These are phyloP conservation scores for Fomitopsis pinicola DNA, from an alignment of 1,284 basidiomycete species.

Conservation along the genomic window DNA sequence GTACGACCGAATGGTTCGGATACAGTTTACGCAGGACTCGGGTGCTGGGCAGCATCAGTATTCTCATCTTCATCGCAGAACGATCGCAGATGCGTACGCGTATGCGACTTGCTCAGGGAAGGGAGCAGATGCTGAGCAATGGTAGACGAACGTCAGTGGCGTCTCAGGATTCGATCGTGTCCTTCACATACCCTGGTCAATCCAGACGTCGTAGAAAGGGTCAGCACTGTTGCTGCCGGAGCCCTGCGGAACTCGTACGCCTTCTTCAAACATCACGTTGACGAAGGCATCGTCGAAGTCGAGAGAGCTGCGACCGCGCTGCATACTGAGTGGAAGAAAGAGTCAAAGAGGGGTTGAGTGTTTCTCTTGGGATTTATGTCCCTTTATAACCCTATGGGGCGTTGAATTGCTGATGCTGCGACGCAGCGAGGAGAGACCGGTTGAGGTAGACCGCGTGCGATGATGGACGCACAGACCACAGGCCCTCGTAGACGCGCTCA, in stretches of 20 bases:
- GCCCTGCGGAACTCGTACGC: conserved; percentile 9
- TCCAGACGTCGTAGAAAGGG: conserved; percentile 44
- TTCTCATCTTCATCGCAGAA: not conserved
- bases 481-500: no score
- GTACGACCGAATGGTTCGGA: conserved; percentile 56
- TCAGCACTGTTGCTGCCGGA: conserved; percentile 16
- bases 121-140: conserved; percentile 43
- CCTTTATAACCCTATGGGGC: not conserved
- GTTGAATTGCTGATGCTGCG: not conserved
- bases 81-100: conserved; percentile 33
- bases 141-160: not conserved
- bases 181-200: conserved; percentile 41
- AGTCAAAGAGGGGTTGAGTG: not conserved
- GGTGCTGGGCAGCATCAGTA: conserved; percentile 31
- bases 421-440: not conserved
- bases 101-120: conserved; percentile 38
- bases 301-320: conserved; percentile 5
- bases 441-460: not conserved
- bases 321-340: not conserved
- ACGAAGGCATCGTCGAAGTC: conserved; percentile 44
- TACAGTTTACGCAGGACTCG: conserved; percentile 52
- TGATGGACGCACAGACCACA: not conserved
- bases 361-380: not conserved
- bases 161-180: not conserved
- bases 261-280: conserved; percentile 42